Percentiles rank a stretch among this genome's conserved stretches.
These are phyloP conservation scores for Paraconiothyrium brasiliense DNA, from an alignment of 2,329 filamentous ascomycete genomes.

Conservation along the genomic window DNA sequence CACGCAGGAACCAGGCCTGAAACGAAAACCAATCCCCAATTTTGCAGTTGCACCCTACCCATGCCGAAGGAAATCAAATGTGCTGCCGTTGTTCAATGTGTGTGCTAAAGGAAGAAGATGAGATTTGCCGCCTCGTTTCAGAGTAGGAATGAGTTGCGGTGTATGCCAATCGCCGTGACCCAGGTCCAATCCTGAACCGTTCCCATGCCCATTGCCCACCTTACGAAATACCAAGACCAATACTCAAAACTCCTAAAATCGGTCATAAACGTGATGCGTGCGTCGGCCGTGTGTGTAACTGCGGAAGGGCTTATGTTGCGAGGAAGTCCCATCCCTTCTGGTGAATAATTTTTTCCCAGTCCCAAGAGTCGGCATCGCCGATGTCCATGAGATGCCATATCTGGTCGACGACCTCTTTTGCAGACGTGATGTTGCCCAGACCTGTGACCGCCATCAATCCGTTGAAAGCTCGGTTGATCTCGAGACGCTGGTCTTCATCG, in stretches of 20 bases:
- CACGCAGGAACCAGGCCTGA: conserved; percentile 4
- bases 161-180: background rate
- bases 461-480: conserved; percentile 64
- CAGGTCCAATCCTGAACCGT: background rate
- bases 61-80: conserved; percentile 13
- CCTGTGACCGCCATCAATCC: conserved; percentile 65
- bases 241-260: conserved; percentile 1
- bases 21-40: conserved; percentile 11
- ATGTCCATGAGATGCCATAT: conserved; percentile 70
- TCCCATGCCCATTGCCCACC: background rate
- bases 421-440: conserved; percentile 66
- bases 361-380: conserved; percentile 66
- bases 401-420: conserved; percentile 63
- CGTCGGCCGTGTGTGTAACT: conserved; percentile 13
- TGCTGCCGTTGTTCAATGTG: background rate
- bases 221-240: background rate
- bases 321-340: conserved; percentile 69
- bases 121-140: background rate
- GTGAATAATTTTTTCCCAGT: conserved; percentile 69
- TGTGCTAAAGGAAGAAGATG: background rate
- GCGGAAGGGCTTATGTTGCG: conserved; percentile 57
- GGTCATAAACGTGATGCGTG: conserved; percentile 1
- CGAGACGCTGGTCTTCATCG: conserved; percentile 62
- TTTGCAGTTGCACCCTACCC: conserved; percentile 19
- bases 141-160: background rate